Conservation (phyloP, 306 rosid species). For the Cucurbita moschata region DNA sequence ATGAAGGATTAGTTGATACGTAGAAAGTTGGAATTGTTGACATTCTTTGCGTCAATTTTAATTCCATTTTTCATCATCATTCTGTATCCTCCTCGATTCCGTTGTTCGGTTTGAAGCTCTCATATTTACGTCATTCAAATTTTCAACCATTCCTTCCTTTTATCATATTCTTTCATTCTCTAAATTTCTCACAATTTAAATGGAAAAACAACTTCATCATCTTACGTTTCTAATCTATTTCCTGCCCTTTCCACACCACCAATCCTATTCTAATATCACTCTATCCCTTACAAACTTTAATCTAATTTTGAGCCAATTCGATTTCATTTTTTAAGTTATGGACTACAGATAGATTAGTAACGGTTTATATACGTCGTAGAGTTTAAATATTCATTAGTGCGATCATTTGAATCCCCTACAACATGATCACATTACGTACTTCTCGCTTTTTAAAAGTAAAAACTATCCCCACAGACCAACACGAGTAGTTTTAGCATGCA, state of each 20-base stretch:
- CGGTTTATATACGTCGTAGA: no score
- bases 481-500: no score
- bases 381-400: no score
- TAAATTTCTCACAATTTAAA: neutral
- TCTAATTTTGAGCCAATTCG: no score
- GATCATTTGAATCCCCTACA: no score
- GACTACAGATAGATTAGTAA: no score
- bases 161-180: neutral
- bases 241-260: neutral
- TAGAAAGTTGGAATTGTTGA: neutral
- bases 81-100: neutral
- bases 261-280: no score
- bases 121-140: neutral
- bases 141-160: neutral
- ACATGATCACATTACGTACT: no score
- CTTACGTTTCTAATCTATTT: neutral
- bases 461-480: no score
- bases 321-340: no score
- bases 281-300: no score
- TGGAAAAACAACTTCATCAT: neutral
- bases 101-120: neutral
- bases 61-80: neutral
- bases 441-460: no score
- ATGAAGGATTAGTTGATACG: neutral
- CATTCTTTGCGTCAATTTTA: constrained; percentile 2